Evolutionary conservation across 352 stramenopile species (phyloP).

Genomic region (Globisporangium solare): DNA sequence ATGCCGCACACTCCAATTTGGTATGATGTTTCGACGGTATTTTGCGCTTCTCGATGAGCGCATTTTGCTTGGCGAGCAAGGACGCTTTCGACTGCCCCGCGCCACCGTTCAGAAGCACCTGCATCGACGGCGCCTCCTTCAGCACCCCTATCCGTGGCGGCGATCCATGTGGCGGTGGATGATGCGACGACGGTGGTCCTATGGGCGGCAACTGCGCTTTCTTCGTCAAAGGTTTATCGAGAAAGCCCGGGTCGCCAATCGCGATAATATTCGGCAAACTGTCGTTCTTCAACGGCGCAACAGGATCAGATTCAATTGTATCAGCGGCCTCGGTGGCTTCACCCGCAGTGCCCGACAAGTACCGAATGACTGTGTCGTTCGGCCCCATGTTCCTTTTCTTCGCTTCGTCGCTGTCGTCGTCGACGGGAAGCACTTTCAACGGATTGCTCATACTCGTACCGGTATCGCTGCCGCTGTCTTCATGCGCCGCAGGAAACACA

Average conservation of each 20-base stretch:
- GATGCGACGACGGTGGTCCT: neutral
- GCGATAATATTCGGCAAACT: slow-evolving; percentile 8
- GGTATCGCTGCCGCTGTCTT: neutral
- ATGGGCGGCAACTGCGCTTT: slow-evolving; percentile 5
- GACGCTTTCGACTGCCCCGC: slow-evolving; percentile 3
- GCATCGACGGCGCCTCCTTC: slow-evolving; percentile 1
- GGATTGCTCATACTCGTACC: slow-evolving; percentile 2
- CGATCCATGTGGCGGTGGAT: neutral
- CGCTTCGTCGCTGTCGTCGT: neutral
- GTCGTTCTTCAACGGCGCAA: slow-evolving; percentile 14
- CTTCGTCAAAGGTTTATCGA: slow-evolving; percentile 7
- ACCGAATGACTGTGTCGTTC: slow-evolving; percentile 6
- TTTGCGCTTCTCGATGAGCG: slow-evolving; percentile 14
- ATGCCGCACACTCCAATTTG: slow-evolving; percentile 32
- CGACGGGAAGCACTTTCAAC: slow-evolving; percentile 16
- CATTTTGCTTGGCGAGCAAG: slow-evolving; percentile 13
- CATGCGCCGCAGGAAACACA: too few relatives aligned
- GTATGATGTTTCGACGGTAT: slow-evolving; percentile 23
- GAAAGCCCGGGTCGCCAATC: slow-evolving; percentile 11
- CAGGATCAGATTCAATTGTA: neutral
- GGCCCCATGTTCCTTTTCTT: slow-evolving; percentile 4
- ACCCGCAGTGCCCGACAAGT: neutral
- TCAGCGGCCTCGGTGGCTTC: slow-evolving; percentile 2
- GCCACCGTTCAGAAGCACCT: neutral
- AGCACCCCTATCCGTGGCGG: neutral